Evolutionary conservation across 352 stramenopile species (phyloP).

Genomic region (Halophytophthora batemanensis): DNA sequence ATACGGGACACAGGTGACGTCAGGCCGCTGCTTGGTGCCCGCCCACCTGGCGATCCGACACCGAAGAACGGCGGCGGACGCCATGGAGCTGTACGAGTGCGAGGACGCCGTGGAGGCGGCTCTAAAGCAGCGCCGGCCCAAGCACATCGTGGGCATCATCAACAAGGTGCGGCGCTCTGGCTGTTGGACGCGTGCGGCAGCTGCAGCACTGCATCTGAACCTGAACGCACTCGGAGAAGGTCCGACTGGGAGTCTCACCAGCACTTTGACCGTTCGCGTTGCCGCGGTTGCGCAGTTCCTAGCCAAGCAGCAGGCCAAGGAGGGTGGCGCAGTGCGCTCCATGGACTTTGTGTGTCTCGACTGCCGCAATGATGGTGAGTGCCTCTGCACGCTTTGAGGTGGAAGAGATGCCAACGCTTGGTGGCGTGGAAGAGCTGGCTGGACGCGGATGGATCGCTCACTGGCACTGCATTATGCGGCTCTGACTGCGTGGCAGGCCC

Average conservation of each 20-base stretch:
- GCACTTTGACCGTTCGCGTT: slow-evolving; percentile 4
- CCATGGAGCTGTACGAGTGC: slow-evolving; percentile 77
- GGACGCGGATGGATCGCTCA: background rate
- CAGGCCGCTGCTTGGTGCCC: too few species aligned
- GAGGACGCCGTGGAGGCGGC: slow-evolving; percentile 75
- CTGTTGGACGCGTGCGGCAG: background rate
- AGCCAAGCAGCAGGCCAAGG: slow-evolving; percentile 30
- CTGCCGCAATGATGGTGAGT: slow-evolving; percentile 61
- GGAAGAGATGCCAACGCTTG: background rate
- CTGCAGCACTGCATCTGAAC: background rate
- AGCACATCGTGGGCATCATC: slow-evolving; percentile 70
- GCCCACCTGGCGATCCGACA: too few species aligned
- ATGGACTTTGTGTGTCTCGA: slow-evolving; percentile 81
- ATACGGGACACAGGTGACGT: too few species aligned
- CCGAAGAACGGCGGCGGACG: background rate
- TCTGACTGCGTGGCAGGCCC: slow-evolving; percentile 46
- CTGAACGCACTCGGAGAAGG: background rate
- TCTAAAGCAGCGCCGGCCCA: slow-evolving; percentile 64
- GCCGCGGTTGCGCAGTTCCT: slow-evolving; percentile 36
- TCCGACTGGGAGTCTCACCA: background rate
- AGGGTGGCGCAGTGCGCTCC: slow-evolving; percentile 15
- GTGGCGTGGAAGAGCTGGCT: background rate
- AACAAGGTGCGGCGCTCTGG: slow-evolving; percentile 43
- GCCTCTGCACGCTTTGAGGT: too few species aligned
- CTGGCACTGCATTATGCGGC: slow-evolving; percentile 1